Evolutionary conservation across 2,329 filamentous ascomycete genomes (phyloP).

Genomic region (Diaporthe nobilis): DNA sequence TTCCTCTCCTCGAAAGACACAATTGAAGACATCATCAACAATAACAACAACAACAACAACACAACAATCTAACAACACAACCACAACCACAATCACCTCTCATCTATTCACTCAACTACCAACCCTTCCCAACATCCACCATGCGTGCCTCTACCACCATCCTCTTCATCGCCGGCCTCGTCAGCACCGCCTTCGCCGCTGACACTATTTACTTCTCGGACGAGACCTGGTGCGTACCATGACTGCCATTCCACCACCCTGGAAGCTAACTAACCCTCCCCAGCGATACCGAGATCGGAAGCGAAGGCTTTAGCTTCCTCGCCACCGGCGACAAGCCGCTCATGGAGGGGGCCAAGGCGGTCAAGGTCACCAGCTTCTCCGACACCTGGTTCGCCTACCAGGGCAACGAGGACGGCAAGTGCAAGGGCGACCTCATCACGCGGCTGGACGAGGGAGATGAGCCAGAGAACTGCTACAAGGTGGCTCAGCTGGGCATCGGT

Average conservation of each 20-base stretch:
- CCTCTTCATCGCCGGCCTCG: slow-evolving; percentile 41
- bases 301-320: slow-evolving; percentile 37
- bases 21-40: neutral
- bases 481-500: neutral
- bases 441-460: neutral
- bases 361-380: slow-evolving; percentile 55
- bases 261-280: neutral
- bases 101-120: neutral
- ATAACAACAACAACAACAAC: neutral
- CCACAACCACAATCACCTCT: neutral
- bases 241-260: neutral
- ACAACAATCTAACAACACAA: neutral
- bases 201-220: slow-evolving; percentile 40
- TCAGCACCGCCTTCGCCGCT: slow-evolving; percentile 41
- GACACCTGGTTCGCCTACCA: slow-evolving; percentile 23
- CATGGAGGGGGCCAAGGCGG: slow-evolving; percentile 58
- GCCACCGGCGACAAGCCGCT: slow-evolving; percentile 56
- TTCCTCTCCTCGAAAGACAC: neutral
- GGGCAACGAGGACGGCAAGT: neutral
- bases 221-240: slow-evolving; percentile 1
- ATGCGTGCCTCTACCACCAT: slow-evolving; percentile 41
- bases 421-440: neutral
- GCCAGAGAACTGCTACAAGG: neutral
- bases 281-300: slow-evolving; percentile 37
- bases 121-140: slow-evolving; percentile 10